A percentile compares a stretch with the other conserved stretches of the same genome.
Evolutionary conservation across 2,329 filamentous ascomycete genomes (phyloP).

Genomic region (Colletotrichum sp.): DNA sequence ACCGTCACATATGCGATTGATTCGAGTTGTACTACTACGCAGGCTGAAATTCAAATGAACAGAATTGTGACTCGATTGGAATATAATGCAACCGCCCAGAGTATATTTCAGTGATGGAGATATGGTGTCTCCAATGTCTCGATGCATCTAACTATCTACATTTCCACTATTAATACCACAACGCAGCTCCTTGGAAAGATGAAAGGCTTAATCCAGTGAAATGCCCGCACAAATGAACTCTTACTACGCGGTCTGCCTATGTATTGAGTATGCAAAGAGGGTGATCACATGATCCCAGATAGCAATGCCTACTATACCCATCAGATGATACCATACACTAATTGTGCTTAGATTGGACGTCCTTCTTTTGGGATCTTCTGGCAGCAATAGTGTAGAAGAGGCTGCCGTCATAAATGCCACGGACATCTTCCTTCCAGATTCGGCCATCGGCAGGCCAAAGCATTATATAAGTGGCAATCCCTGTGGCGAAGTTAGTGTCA

Average conservation of each 20-base stretch:
- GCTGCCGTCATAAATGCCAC: slow-evolving; percentile 27
- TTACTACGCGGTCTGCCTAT: background rate
- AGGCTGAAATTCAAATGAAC: no score
- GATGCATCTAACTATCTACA: fast-evolving
- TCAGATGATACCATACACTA: background rate
- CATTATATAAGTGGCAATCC: slow-evolving; percentile 49
- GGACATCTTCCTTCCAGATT: slow-evolving; percentile 60
- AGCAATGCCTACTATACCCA: background rate
- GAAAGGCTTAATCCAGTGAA: background rate
- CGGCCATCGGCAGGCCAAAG: slow-evolving; percentile 58
- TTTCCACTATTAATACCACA: fast-evolving
- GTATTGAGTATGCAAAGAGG: background rate
- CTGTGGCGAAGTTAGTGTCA: background rate
- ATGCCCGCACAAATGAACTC: background rate
- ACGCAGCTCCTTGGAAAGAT: background rate
- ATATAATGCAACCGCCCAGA: fast-evolving
- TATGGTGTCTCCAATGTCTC: background rate
- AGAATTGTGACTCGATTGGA: no score
- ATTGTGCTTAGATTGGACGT: background rate
- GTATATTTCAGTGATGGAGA: background rate
- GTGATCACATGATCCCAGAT: background rate
- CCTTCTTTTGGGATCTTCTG: background rate
- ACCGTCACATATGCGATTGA: no score
- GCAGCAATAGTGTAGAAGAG: slow-evolving; percentile 10
- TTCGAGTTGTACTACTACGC: no score